Conservation (phyloP, 2,329 filamentous ascomycete genomes). For the Sporothrix humicola region DNA sequence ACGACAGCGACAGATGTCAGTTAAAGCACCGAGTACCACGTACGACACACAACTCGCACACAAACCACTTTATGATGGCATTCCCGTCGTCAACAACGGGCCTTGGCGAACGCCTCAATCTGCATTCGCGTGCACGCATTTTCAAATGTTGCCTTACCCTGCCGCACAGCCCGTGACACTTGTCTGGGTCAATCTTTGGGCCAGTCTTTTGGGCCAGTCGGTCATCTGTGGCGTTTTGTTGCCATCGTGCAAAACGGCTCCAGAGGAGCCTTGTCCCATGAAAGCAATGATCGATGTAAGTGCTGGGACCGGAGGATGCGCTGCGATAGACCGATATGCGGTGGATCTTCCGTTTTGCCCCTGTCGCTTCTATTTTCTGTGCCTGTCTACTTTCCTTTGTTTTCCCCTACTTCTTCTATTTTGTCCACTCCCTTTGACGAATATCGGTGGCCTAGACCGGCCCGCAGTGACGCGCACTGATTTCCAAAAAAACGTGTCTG, state of each 20-base stretch:
- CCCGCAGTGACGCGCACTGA: not conserved
- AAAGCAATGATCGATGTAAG: not conserved
- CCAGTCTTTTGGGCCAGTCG: not conserved
- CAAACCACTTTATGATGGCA: not conserved
- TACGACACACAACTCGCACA: not conserved
- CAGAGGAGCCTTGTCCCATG: not conserved
- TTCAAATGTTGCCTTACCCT: slow-evolving; percentile 9
- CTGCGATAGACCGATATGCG: not conserved
- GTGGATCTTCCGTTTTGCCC: not conserved
- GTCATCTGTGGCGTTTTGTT: not conserved
- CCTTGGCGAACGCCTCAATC: slow-evolving; percentile 9
- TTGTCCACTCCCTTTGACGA: slow-evolving; percentile 14
- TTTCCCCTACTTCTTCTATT: not conserved
- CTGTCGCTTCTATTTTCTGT: not conserved
- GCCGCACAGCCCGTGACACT: not conserved
- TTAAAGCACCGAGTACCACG: not conserved
- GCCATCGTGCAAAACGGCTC: no score
- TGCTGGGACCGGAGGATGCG: not conserved
- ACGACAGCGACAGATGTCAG: not conserved
- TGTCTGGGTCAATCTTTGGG: not conserved
- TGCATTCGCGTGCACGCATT: not conserved
- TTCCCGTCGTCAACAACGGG: not conserved
- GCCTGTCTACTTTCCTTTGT: not conserved
- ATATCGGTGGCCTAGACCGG: not conserved
- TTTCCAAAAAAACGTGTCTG: slow-evolving; percentile 2